Conservation (phyloP, 1,284 basidiomycete genomes). For the Tremellales sp. region DNA sequence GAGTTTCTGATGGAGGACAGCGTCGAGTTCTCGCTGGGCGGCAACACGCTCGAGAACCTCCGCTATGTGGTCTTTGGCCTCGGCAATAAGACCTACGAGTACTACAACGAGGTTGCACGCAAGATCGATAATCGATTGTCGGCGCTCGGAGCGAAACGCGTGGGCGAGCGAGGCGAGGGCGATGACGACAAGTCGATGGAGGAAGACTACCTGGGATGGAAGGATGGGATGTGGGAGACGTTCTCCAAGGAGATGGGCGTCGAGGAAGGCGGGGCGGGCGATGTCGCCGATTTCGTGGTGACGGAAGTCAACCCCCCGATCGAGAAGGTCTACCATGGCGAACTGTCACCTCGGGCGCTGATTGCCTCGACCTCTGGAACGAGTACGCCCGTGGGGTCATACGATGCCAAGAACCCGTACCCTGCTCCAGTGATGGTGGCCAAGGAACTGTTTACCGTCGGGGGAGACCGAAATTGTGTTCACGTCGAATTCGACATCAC, state of each 20-base stretch:
- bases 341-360: slow-evolving; percentile 86
- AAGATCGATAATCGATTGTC: slow-evolving; percentile 71
- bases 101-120: slow-evolving; percentile 86
- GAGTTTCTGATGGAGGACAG: slow-evolving; percentile 83
- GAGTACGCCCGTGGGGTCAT: slow-evolving; percentile 54
- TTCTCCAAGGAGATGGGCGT: slow-evolving; percentile 77
- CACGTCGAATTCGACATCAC: slow-evolving; percentile 93
- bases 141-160: slow-evolving; percentile 77
- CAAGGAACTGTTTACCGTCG: slow-evolving; percentile 76
- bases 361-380: slow-evolving; percentile 35
- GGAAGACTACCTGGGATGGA: slow-evolving; percentile 99
- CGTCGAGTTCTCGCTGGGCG: slow-evolving; percentile 68
- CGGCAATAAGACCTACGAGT: slow-evolving; percentile 92
- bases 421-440: slow-evolving; percentile 73
- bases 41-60: slow-evolving; percentile 72
- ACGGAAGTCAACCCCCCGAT: slow-evolving; percentile 65
- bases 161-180: slow-evolving; percentile 90
- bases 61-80: slow-evolving; percentile 95
- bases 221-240: slow-evolving; percentile 91
- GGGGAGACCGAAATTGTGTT: slow-evolving; percentile 83
- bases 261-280: slow-evolving; percentile 93
- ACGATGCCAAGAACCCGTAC: slow-evolving; percentile 94
- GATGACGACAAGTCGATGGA: slow-evolving; percentile 99
- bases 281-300: slow-evolving; percentile 86
- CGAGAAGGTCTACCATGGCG: slow-evolving; percentile 88